These are phyloP conservation scores for cucumber (Cucumis sativus) DNA, from an alignment of 306 rosid species.

Conservation along the genomic window DNA sequence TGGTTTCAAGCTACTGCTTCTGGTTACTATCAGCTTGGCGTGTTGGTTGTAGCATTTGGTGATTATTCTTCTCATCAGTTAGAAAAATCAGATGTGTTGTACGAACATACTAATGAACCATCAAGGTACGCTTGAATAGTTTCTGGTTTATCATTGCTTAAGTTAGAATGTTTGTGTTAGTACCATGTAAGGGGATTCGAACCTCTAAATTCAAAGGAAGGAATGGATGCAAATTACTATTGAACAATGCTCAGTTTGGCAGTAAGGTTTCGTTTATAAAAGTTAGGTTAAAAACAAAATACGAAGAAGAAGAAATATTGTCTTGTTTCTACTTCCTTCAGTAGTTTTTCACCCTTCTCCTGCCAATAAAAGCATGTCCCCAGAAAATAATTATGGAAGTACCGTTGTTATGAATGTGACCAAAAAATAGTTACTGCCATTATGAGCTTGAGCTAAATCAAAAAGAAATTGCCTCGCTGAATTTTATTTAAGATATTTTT, in stretches of 20 bases:
- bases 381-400: neutral
- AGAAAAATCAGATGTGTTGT: conserved; percentile 21
- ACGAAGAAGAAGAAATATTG: neutral
- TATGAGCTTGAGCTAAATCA: neutral
- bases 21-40: conserved; percentile 95
- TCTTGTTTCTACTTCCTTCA: neutral
- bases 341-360: neutral
- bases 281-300: too few species aligned
- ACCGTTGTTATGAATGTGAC: neutral
- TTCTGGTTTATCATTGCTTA: neutral
- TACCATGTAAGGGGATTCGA: too few species aligned
- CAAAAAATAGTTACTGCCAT: neutral
- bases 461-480: neutral
- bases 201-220: too few species aligned
- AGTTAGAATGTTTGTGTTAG: neutral
- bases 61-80: conserved; percentile 51
- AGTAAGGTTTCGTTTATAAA: neutral
- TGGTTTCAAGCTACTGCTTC: conserved; percentile 99
- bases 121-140: conserved; percentile 1
- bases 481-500: neutral
- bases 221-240: too few species aligned
- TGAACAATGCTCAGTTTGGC: too few species aligned
- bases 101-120: neutral
- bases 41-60: conserved; percentile 62
- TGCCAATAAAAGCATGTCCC: neutral